Conservation (phyloP, 2,329 filamentous ascomycete species). For the Penicillium sp. region DNA sequence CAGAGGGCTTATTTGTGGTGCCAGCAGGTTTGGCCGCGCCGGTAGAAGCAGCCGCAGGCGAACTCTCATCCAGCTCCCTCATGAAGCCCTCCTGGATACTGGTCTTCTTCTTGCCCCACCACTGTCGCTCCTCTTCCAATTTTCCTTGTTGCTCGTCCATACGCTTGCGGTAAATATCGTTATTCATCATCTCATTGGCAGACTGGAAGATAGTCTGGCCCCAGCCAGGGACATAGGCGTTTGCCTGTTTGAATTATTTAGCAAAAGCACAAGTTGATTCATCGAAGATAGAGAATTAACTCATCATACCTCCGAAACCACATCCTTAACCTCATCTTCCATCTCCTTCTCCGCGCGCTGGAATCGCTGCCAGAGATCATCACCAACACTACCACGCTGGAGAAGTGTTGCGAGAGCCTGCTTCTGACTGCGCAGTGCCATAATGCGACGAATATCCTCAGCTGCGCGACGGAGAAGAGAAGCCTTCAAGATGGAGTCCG, state of each 20-base stretch:
- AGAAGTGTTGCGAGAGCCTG: constrained; percentile 79
- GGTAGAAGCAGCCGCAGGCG: constrained; percentile 16
- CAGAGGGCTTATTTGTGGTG: constrained; percentile 19
- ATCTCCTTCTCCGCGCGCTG: constrained; percentile 93
- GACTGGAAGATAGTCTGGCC: constrained; percentile 95
- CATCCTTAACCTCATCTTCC: constrained; percentile 91
- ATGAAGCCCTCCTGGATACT: constrained; percentile 74
- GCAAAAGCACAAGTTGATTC: constrained; percentile 19
- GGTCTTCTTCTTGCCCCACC: constrained; percentile 84
- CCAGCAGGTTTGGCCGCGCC: constrained; percentile 18
- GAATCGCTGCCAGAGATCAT: constrained; percentile 94
- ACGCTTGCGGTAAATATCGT: constrained; percentile 70
- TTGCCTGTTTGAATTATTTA: constrained; percentile 61
- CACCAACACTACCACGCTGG: constrained; percentile 88
- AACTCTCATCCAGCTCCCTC: constrained; percentile 66
- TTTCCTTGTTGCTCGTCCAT: constrained; percentile 73
- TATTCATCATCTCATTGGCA: constrained; percentile 91
- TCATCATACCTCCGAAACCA: constrained; percentile 78
- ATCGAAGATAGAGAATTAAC: neutral
- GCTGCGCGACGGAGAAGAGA: constrained; percentile 84
- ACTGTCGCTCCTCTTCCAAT: constrained; percentile 72
- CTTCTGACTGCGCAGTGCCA: constrained; percentile 85
- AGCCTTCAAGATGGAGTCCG: constrained; percentile 81
- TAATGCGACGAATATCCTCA: constrained; percentile 89
- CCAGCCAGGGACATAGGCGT: constrained; percentile 84